Evolutionary conservation across 179 eudicot species (phyloP).

Genomic region (Beta corolliflora): DNA sequence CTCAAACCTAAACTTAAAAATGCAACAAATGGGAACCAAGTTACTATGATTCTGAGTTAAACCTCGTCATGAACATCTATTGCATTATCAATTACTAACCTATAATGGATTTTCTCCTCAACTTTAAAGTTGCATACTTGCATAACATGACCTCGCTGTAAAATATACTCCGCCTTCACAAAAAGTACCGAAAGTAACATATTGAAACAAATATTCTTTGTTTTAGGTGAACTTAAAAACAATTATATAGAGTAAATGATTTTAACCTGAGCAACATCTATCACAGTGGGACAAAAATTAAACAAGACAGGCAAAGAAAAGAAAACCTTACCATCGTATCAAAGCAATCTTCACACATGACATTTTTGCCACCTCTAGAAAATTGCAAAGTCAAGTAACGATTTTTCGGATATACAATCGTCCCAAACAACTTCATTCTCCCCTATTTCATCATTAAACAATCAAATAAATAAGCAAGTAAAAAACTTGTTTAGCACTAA

Average conservation of each 20-base stretch:
- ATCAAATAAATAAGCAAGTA: neutral
- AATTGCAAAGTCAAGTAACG: slow-evolving; percentile 89
- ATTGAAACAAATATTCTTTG: too few species aligned
- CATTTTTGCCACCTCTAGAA: slow-evolving; percentile 88
- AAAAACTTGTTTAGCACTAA: neutral
- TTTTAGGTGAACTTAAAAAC: neutral
- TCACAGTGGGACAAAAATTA: neutral
- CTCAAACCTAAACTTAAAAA: neutral
- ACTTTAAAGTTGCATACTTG: neutral
- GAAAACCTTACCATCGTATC: slow-evolving; percentile 70
- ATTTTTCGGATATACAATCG: slow-evolving; percentile 83
- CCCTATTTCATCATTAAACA: slow-evolving; percentile 48
- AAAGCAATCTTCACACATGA: slow-evolving; percentile 85
- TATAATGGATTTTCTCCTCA: neutral
- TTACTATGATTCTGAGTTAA: neutral
- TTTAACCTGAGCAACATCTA: neutral
- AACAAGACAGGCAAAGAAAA: neutral
- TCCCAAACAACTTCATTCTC: slow-evolving; percentile 87
- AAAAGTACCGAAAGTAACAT: neutral
- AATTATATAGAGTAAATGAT: neutral
- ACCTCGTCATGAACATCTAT: neutral
- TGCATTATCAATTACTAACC: neutral
- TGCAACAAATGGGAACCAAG: neutral
- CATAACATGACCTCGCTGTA: neutral
- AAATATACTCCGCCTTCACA: neutral